phyloP scores from a whole-genome alignment of 225 moss, liverwort and hornwort genomes.

The Ulota crispa region DNA sequence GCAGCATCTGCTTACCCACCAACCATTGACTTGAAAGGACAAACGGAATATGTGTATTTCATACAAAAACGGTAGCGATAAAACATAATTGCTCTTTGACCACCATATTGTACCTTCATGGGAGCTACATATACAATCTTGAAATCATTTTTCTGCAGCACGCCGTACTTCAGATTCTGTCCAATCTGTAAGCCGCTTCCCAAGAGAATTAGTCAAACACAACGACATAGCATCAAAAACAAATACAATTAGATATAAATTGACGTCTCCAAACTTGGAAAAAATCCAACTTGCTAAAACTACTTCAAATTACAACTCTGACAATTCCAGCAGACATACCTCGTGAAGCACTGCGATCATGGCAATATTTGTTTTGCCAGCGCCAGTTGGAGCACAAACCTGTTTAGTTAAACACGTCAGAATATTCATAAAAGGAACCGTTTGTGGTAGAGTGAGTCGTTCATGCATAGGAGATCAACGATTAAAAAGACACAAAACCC shows the following conservation, averaged over 20 bases:
- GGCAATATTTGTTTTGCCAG: constrained; percentile 98
- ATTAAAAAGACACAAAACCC: constrained; percentile 11
- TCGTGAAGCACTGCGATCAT: constrained; percentile 96
- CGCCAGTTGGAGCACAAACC: constrained; percentile 99
- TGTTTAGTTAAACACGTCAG: constrained; percentile 29
- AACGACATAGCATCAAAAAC: not conserved
- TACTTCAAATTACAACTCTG: not conserved
- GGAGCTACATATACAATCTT: constrained; percentile 99
- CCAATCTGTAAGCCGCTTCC: constrained; percentile 57
- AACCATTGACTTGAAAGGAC: not conserved
- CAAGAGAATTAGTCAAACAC: constrained; percentile 15
- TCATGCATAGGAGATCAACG: not conserved
- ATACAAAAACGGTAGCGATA: not conserved
- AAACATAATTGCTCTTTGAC: not conserved
- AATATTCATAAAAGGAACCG: not conserved
- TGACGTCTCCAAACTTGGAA: not conserved
- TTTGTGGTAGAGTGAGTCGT: not conserved
- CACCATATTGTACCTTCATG: constrained; percentile 79
- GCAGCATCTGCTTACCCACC: not conserved
- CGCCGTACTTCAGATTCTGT: constrained; percentile 79
- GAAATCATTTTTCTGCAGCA: constrained; percentile 87
- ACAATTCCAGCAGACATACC: constrained; percentile 40
- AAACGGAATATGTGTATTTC: not conserved
- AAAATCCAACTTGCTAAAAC: not conserved
- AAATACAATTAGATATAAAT: constrained; percentile 9